These are phyloP conservation scores for Thielaviopsis populi DNA, from an alignment of 2,329 filamentous ascomycete genomes.

Conservation along the genomic window DNA sequence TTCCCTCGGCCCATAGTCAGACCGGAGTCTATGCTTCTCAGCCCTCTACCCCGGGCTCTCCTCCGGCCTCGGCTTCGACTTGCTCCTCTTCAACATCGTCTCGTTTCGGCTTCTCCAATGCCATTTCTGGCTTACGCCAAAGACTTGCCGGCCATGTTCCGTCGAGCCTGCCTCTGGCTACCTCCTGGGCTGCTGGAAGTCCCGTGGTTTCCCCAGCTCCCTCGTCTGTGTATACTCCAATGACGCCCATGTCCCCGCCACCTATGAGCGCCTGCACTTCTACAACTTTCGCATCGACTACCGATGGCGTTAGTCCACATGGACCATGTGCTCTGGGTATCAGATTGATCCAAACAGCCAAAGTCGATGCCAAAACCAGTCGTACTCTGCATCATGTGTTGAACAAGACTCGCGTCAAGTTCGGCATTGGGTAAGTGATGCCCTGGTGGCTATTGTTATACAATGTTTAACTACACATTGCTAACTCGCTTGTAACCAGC, in stretches of 20 bases:
- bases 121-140: slow-evolving; percentile 24
- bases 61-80: slow-evolving; percentile 19
- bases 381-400: slow-evolving; percentile 34
- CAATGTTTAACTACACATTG: not conserved
- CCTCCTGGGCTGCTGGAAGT: slow-evolving; percentile 3
- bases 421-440: slow-evolving; percentile 20
- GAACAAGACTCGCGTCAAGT: slow-evolving; percentile 36
- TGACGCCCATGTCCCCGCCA: slow-evolving; percentile 27
- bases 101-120: slow-evolving; percentile 23
- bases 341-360: slow-evolving; percentile 34
- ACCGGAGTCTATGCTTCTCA: slow-evolving; percentile 12
- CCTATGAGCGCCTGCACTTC: slow-evolving; percentile 37
- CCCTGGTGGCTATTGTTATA: not conserved
- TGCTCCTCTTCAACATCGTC: slow-evolving; percentile 19
- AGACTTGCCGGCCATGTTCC: slow-evolving; percentile 19
- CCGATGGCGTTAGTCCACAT: slow-evolving; percentile 23
- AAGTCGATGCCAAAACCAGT: slow-evolving; percentile 33
- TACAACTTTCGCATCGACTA: slow-evolving; percentile 26
- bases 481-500: slow-evolving; percentile 20
- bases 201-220: slow-evolving; percentile 17
- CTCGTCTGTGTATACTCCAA: slow-evolving; percentile 24
- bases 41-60: slow-evolving; percentile 23
- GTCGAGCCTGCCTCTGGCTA: not conserved
- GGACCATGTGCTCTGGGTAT: slow-evolving; percentile 32
- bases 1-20: slow-evolving; percentile 7